Conservation (phyloP, 257 asterid species). For the Ophiorrhiza pumila region DNA sequence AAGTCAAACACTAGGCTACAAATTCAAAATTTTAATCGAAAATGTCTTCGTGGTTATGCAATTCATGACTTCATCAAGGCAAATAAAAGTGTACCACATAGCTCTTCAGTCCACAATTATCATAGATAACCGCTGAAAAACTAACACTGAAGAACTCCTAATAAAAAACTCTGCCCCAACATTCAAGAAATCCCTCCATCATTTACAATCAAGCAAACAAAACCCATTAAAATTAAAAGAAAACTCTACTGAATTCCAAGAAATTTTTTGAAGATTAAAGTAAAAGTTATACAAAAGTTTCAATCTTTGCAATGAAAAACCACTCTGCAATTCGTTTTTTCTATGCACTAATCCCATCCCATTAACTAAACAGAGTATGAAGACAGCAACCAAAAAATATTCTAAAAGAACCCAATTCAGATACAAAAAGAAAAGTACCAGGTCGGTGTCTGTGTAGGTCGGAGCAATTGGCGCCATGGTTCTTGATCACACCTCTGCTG, state of each 20-base stretch:
- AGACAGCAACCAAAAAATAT: neutral
- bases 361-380: neutral
- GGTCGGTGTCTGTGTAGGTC: constrained; percentile 39
- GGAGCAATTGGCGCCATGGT: constrained; percentile 42
- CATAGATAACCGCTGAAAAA: neutral
- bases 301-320: neutral
- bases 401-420: neutral
- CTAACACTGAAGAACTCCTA: neutral
- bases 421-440: constrained; percentile 31
- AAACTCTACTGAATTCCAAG: neutral
- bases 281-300: neutral
- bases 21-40: neutral
- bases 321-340: neutral
- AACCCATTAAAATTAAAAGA: neutral
- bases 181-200: no score
- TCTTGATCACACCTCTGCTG: no score
- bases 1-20: constrained; percentile 10
- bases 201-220: neutral
- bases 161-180: neutral
- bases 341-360: neutral
- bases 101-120: neutral
- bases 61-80: neutral
- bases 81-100: neutral
- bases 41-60: no score
- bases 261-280: no score